Base-by-base conservation (phyloP, 805 yeast species). In the Komagataella phaffii region DNA sequence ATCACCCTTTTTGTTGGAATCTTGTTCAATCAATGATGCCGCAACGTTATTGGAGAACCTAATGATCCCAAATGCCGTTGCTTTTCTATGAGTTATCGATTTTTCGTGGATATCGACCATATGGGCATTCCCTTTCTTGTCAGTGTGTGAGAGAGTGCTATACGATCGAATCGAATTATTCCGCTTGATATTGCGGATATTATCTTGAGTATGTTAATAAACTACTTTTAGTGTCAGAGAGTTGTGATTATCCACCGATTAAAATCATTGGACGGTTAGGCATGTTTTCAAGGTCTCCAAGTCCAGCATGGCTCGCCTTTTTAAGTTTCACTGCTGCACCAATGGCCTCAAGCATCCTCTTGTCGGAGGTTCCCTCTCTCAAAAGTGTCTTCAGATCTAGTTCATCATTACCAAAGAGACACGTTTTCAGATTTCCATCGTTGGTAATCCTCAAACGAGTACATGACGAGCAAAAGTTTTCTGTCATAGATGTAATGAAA, bases 261-360 rank as follows among this genome's bases (percentile, higher is more conserved):
- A 77, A 58, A 45, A 77, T 75, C 81, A 77, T 77, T 7, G 81
- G 81, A 52, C 81, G 59, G 58, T 77, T 77, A 46, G 75, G 72
- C 64, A 69, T 58, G 30, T 66, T 66, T 49, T 72, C 73, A 48
- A 77, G 63, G 48, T 68, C 73, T 36, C 70, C 77, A 50, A 76
- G 56, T 2, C 76, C 81, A 2, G 80, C 80, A 61, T 77, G 81
- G 55, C 73, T 71, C 51, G 67, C 75, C 60, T 70, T 73, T 57
- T 77, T 77, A 46, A 58, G 57, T 53, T 68, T 65, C 14, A 77
- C 79, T 1, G 81, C 76, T 40, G 58, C 55, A 2, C 74, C 75
- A 49, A 77, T 71, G n/a, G 66, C 63, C 2, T 62, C 36, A 50
- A 74, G 56, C 1, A 77, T 56, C 47, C 69, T 67, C 6, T 59